Evolutionary conservation across 345 rosid genomes (phyloP), one percentile per base, ranked within the genome.

Genomic region (Eucalyptus pauciflora): DNA sequence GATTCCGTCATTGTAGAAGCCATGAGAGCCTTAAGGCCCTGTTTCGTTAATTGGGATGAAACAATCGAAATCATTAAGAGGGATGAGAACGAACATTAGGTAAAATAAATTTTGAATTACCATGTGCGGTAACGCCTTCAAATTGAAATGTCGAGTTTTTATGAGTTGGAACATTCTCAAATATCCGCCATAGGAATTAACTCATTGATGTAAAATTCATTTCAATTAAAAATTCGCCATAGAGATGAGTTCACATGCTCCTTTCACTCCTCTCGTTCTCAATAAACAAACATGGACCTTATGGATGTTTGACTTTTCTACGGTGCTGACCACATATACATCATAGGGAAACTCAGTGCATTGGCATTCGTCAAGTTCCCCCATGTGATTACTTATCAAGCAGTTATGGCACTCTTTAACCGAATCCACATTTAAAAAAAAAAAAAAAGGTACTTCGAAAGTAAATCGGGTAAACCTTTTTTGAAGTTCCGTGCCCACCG

Each of bases 51-150:
- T 60, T 12, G 31, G 31, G 12, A 60, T 27, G 67, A 60, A 0
- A 60, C 67, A 27, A 25, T 60, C 2, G 4, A 27, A 60, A 60
- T 60, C 15, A 60, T 27, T 60, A 60, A 27, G 67, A 60, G 8
- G 31, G 31, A 60, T 12, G 67, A 3, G 67, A 60, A 60, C 3
- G 7, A 27, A 60, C 27, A 25, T 27, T 60, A 0, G 31, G 67
- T 60, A 60, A 60, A 60, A 22, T 13, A 12, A 60, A 27, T 2
- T 60, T 60, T 12, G 31, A 60, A 27, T 25, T 60, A 60, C 15
- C 3, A 3, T 1, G 0, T 25, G 13, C 2, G 0, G 4, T 60
- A 25, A 60, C 0, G 3, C 31, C n/a, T 27, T 60, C 7, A 60
- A 27, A 27, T 60, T 12, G 2, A 27, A 60, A 60, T 27, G 15